phyloP scores from a whole-genome alignment of 176 grass and related monocot species.

The barley (Hordeum vulgare) region MorexV3_pseudomolecules_assembly NC_058522.1:549084189-549084688 shows the following conservation, averaged over 20 bases:
- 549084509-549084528: not conserved
- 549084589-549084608: too few relatives aligned
- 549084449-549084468: too few relatives aligned
- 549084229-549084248: not conserved
- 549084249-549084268: not conserved
- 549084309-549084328: too few relatives aligned
- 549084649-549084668: too few relatives aligned
- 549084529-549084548: not conserved
- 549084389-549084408: not conserved
- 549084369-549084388: not conserved
- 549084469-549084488: too few relatives aligned
- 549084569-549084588: too few relatives aligned
- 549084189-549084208: not conserved
- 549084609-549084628: too few relatives aligned
- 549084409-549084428: not conserved
- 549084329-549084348: not conserved
- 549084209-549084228: not conserved
- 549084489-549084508: too few relatives aligned
- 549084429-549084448: not conserved
- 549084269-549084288: not conserved
- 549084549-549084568: too few relatives aligned
- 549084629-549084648: too few relatives aligned
- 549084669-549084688: too few relatives aligned
- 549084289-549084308: not conserved
- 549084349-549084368: not conserved